phyloP scores from a whole-genome alignment of 2,329 filamentous ascomycete species.

The Monosporascus sp. region DNA sequence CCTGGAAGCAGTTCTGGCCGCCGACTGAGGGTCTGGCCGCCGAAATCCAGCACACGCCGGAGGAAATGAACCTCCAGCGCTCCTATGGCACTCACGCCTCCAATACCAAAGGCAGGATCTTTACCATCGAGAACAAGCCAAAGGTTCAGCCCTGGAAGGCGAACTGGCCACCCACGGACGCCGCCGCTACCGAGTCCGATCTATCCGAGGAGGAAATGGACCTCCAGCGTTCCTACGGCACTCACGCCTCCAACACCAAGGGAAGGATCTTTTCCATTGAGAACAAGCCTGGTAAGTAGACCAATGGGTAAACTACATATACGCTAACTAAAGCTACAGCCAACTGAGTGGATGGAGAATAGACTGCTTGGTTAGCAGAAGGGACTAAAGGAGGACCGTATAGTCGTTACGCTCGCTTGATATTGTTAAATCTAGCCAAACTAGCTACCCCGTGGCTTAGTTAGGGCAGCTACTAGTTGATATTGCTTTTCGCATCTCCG shows the following conservation, averaged over 20 bases:
- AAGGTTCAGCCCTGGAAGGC: slow-evolving; percentile 3
- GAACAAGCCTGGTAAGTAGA: neutral
- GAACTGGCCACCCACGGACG: neutral
- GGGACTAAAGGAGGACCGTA: neutral
- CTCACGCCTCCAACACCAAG: slow-evolving; percentile 16
- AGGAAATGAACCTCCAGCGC: slow-evolving; percentile 8
- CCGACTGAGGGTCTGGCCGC: neutral
- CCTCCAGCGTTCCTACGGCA: slow-evolving; percentile 12
- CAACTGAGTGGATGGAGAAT: neutral
- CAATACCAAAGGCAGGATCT: slow-evolving; percentile 14
- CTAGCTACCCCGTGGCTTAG: no score
- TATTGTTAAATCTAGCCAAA: no score
- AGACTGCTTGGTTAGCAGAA: neutral
- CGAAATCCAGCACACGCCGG: slow-evolving; percentile 1
- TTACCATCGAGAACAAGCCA: slow-evolving; percentile 2
- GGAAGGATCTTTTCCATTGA: slow-evolving; percentile 8
- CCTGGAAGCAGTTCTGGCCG: neutral
- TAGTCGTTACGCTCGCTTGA: neutral
- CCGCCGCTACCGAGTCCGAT: neutral
- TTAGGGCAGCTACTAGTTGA: no score
- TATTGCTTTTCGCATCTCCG: no score
- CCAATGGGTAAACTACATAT: neutral
- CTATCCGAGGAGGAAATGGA: slow-evolving; percentile 3
- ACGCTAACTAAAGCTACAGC: neutral
- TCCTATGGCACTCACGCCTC: slow-evolving; percentile 13